phyloP scores from a whole-genome alignment of 2,329 filamentous ascomycete genomes.

The Colletotrichum sp. region DNA sequence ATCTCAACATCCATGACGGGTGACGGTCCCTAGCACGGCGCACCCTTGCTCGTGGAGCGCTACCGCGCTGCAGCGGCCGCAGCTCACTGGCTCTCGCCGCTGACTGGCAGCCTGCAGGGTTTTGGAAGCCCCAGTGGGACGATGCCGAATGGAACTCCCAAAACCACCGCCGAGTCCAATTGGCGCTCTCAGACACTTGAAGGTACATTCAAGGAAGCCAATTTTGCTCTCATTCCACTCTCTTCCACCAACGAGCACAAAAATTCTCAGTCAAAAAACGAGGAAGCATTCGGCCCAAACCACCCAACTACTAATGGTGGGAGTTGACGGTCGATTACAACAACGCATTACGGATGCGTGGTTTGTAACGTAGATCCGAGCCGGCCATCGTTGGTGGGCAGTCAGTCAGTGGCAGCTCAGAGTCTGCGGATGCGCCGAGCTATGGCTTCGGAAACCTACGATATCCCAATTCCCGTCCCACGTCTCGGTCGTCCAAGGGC shows the following conservation, averaged over 20 bases:
- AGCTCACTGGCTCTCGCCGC: slow-evolving; percentile 6
- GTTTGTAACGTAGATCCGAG: background rate
- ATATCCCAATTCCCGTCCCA: background rate
- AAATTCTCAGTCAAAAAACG: background rate
- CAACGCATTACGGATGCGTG: background rate
- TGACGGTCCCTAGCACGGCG: background rate
- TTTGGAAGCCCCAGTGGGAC: background rate
- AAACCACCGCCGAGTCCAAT: background rate
- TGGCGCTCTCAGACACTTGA: background rate
- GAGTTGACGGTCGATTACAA: background rate
- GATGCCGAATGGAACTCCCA: background rate
- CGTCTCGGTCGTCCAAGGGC: background rate
- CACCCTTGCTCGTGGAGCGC: slow-evolving; percentile 6
- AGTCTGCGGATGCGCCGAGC: background rate
- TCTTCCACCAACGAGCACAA: background rate
- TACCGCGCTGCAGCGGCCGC: slow-evolving; percentile 9
- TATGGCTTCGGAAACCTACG: background rate
- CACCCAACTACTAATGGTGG: background rate
- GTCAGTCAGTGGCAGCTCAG: background rate
- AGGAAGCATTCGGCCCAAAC: background rate
- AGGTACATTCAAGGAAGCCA: background rate
- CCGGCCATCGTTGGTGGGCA: background rate
- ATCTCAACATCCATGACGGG: background rate
- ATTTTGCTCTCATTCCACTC: slow-evolving; percentile 1
- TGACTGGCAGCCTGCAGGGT: background rate